Evolutionary conservation across 345 rosid genomes (phyloP).

Genomic region (Arabidopsis arenosa): DNA sequence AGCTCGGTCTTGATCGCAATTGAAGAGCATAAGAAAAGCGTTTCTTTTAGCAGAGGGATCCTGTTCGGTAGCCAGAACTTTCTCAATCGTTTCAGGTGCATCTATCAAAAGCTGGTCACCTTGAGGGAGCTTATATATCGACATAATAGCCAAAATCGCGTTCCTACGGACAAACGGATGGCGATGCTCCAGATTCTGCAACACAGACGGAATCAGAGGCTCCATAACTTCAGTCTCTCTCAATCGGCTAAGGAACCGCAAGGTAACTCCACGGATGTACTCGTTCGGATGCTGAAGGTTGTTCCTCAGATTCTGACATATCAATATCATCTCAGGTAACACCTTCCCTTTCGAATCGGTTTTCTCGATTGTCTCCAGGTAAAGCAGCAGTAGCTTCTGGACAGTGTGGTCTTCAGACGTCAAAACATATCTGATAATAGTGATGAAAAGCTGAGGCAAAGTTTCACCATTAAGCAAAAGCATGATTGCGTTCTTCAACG

Average conservation of each 20-base stretch:
- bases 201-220: slow-evolving; percentile 67
- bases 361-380: slow-evolving; percentile 90
- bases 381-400: slow-evolving; percentile 84
- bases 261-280: slow-evolving; percentile 87
- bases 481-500: slow-evolving; percentile 91
- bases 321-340: slow-evolving; percentile 93
- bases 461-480: slow-evolving; percentile 91
- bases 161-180: slow-evolving; percentile 70
- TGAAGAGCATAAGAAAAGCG: slow-evolving; percentile 78
- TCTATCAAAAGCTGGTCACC: slow-evolving; percentile 74
- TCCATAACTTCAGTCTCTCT: slow-evolving; percentile 62
- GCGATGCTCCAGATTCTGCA: slow-evolving; percentile 72
- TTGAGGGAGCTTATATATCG: slow-evolving; percentile 74
- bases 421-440: slow-evolving; percentile 89
- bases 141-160: slow-evolving; percentile 70
- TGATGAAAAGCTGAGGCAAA: slow-evolving; percentile 90
- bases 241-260: slow-evolving; percentile 70
- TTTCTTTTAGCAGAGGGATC: slow-evolving; percentile 72
- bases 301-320: slow-evolving; percentile 91
- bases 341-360: slow-evolving; percentile 77
- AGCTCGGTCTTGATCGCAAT: slow-evolving; percentile 66
- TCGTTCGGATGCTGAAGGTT: slow-evolving; percentile 98
- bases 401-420: slow-evolving; percentile 92
- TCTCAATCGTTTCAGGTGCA: slow-evolving; percentile 77
- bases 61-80: slow-evolving; percentile 62